These are phyloP conservation scores for Edaphochlamys debaryana DNA, from an alignment of 139 green algal genomes.

Conservation along the genomic window DNA sequence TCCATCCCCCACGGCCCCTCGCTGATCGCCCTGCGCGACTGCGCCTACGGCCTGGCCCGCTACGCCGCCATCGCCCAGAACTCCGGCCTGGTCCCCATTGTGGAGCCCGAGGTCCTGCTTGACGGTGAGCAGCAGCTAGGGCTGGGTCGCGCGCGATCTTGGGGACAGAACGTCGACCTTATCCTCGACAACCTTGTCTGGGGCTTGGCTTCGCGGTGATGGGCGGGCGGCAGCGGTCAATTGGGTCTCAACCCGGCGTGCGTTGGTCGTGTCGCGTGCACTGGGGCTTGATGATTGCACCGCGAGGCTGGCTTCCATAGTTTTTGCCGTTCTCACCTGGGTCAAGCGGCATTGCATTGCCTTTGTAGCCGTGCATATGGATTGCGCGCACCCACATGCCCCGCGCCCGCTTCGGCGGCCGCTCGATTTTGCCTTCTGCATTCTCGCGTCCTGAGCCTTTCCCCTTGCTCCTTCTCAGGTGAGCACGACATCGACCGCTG, in stretches of 20 bases:
- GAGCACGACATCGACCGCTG: constrained; percentile 89
- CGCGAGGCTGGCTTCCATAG: too few species aligned
- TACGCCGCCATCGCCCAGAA: constrained; percentile 97
- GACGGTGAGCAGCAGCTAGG: constrained; percentile 84
- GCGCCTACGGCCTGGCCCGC: constrained; percentile 96
- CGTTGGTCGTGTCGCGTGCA: too few species aligned
- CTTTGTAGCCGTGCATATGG: neutral
- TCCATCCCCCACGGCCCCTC: constrained; percentile 88
- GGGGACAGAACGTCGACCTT: too few species aligned
- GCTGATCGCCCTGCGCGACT: constrained; percentile 87
- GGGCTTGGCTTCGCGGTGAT: neutral
- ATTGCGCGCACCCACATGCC: neutral
- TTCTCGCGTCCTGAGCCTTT: neutral
- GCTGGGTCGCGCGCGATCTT: constrained; percentile 19
- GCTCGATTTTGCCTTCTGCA: neutral
- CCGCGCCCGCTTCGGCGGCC: too few species aligned
- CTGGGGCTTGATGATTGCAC: too few species aligned
- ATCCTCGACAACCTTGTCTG: neutral
- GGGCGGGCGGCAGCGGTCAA: too few species aligned
- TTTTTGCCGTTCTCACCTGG: too few species aligned
- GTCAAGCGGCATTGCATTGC: neutral
- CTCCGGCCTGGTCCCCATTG: constrained; percentile 95
- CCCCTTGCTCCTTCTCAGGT: neutral
- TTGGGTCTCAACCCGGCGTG: too few species aligned
- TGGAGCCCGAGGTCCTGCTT: constrained; percentile 99